Evolutionary conservation across 441 rosid genomes (phyloP).

Genomic region (Isatis lusitanica): DNA sequence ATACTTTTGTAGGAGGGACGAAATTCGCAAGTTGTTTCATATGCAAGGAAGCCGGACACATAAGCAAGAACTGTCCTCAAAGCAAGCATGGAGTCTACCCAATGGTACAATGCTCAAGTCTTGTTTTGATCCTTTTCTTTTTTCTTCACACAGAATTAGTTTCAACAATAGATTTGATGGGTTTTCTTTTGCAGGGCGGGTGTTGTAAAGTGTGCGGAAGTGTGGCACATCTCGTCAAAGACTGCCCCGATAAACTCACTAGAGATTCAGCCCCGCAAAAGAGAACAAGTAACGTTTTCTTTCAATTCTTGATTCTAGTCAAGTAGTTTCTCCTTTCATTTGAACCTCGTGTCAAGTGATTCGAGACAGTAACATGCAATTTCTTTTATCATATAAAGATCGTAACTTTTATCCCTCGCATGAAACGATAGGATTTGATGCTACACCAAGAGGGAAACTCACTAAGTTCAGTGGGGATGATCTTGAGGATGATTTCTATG

Average conservation of each 20-base stretch:
- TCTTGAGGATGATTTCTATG: constrained; percentile 79
- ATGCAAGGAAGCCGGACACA: constrained; percentile 76
- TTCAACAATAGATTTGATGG: not conserved
- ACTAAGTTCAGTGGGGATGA: constrained; percentile 84
- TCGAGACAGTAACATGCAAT: not conserved
- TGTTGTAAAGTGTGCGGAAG: constrained; percentile 87
- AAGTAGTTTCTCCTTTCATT: not conserved
- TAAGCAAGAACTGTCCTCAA: constrained; percentile 89
- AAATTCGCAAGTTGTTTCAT: constrained; percentile 86
- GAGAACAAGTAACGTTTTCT: constrained; percentile 37
- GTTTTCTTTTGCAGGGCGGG: constrained; percentile 62
- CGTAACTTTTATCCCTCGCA: not conserved
- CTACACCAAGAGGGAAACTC: constrained; percentile 49
- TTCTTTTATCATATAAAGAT: not conserved
- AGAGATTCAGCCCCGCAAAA: constrained; percentile 28
- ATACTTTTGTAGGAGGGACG: constrained; percentile 64
- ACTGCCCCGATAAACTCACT: constrained; percentile 77
- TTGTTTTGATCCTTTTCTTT: not conserved
- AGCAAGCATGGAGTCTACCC: constrained; percentile 88
- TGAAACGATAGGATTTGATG: constrained; percentile 47
- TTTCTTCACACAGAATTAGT: not conserved
- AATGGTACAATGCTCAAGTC: constrained; percentile 50
- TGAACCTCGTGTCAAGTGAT: not conserved
- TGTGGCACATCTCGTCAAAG: constrained; percentile 92
- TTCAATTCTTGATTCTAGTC: no score